These are phyloP conservation scores for Colletotrichum scovillei DNA, from an alignment of 2,329 filamentous ascomycete species.

Conservation along the genomic window DNA sequence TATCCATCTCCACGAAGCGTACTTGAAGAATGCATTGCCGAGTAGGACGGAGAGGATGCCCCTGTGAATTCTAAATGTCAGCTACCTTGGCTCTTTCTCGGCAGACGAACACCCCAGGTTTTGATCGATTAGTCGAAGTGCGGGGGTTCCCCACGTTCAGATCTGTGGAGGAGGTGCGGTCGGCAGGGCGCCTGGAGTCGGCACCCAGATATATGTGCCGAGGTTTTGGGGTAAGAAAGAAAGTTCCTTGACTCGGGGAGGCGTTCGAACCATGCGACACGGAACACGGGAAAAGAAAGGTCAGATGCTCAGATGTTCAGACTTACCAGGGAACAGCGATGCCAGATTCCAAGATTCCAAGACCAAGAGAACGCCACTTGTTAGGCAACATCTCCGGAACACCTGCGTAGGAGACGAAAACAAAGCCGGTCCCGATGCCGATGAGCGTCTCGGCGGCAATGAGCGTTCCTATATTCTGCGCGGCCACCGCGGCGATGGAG, in stretches of 20 bases:
- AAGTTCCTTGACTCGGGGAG: conserved; percentile 9
- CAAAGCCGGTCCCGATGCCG: conserved; percentile 46
- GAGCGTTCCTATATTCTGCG: conserved; percentile 39
- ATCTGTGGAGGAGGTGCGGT: background rate
- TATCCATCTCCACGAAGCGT: conserved; percentile 44
- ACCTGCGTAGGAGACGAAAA: conserved; percentile 47
- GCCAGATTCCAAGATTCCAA: conserved; percentile 35
- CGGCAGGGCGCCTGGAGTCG: conserved; percentile 21
- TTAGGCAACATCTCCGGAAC: conserved; percentile 48
- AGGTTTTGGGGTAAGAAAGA: background rate
- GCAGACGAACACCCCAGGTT: background rate
- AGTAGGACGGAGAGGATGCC: conserved; percentile 41
- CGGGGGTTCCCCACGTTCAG: conserved; percentile 7
- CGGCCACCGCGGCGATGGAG: conserved; percentile 41
- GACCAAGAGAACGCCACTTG: conserved; percentile 42
- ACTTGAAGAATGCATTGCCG: conserved; percentile 41
- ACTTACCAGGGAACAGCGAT: conserved; percentile 36
- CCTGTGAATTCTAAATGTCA: conserved; percentile 38
- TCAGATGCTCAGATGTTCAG: conserved; percentile 36
- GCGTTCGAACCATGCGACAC: conserved; percentile 38
- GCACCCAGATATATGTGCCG: conserved; percentile 3
- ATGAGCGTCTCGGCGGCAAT: conserved; percentile 45
- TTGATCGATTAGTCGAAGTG: background rate
- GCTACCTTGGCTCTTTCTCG: background rate
- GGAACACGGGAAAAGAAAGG: background rate